Evolutionary conservation across 352 stramenopile species (phyloP), one percentile per base, ranked within the genome.

Genomic region (Pythium coloratum): DNA sequence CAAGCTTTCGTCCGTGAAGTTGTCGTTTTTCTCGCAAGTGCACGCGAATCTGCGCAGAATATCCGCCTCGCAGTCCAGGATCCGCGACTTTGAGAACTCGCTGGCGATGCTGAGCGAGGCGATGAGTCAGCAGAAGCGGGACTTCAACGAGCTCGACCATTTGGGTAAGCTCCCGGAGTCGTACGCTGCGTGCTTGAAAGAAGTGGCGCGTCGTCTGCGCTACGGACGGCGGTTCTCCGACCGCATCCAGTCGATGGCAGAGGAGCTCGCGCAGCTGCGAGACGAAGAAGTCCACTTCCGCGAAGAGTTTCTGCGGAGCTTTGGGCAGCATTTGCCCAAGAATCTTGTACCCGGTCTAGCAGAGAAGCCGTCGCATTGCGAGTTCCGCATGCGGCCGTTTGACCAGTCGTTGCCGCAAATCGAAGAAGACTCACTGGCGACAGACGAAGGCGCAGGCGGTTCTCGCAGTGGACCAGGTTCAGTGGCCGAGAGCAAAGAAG

Each of bases 11-110:
- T 63, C 72, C 14, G 72, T 75, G 30, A 94, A 94, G 57, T 24
- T 67, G 0, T 73, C 73, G 26, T 79, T 84, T n/a, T 89, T 84
- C 66, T 66, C 66, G 32, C 69, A 75, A 9, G 85, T 96, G 18
- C 81, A 90, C 61, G 71, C 67, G 14, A 84, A 78, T 49, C 38
- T 96, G 61, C 81, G 83, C 12, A 79, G 86, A 67, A 90, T 96
- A 42, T 94, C 88, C 1, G 70, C 81, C 0, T 78, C 75, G n/a
- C 88, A 96, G 71, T 94, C 86, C 6, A 89, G 91, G 61, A 96
- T 96, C 58, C 83, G 87, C n/a, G 88, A 95, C 70, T 96, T 96
- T 77, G 88, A 95, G 56, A 91, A 90, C 59, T 92, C 84, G n/a
- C 44, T 96, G 42, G 75, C 77, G 7, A 88, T 95, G 59, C 88